phyloP scores from a whole-genome alignment of 148 eudicot species.

The Nyssa sinensis region DNA sequence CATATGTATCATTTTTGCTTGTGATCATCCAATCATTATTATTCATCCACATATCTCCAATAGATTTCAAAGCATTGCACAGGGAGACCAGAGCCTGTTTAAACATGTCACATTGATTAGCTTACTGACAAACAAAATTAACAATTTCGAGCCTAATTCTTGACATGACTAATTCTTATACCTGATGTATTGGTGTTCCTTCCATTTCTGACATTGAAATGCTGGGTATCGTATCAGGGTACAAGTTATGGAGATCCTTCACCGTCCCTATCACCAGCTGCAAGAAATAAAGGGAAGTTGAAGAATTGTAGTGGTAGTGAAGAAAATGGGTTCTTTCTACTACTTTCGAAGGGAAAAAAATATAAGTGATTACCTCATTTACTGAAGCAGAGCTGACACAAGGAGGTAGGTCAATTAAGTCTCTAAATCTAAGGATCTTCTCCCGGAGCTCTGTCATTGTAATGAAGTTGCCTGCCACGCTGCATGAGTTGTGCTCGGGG shows the following conservation, averaged over 20 bases:
- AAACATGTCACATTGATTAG: slow-evolving; percentile 13
- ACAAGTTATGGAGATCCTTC: slow-evolving; percentile 71
- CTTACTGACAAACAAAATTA: neutral
- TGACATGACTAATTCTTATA: slow-evolving; percentile 16
- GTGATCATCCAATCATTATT: slow-evolving; percentile 55
- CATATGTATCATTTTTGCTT: slow-evolving; percentile 30
- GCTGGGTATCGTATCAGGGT: slow-evolving; percentile 58
- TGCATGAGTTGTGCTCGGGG: slow-evolving; percentile 33
- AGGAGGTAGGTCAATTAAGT: slow-evolving; percentile 80
- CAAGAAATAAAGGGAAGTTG: slow-evolving; percentile 6
- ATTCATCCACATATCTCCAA: slow-evolving; percentile 76
- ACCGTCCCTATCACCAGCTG: slow-evolving; percentile 75
- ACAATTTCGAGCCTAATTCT: neutral
- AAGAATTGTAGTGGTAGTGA: neutral
- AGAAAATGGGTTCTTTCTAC: neutral
- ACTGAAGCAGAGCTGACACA: slow-evolving; percentile 60
- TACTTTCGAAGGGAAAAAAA: neutral
- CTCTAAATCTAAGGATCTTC: slow-evolving; percentile 68
- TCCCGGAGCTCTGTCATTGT: slow-evolving; percentile 64
- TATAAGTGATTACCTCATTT: slow-evolving; percentile 53
- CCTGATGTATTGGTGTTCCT: slow-evolving; percentile 68
- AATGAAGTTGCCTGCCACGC: slow-evolving; percentile 45
- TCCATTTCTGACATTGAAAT: slow-evolving; percentile 49
- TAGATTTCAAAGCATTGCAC: slow-evolving; percentile 60
- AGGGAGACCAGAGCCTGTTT: slow-evolving; percentile 61